Evolutionary conservation across 78 protist genomes (phyloP).

Genomic region (Dictyostelium discoideum): dicty_2.7 NC_007088.5:4314501-4315000

Average conservation of each 20-base stretch:
- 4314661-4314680: neutral
- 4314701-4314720: neutral
- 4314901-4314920: neutral
- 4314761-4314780: neutral
- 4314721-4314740: neutral
- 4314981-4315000: neutral
- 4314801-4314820: conserved; percentile 2
- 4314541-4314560: neutral
- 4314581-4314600: neutral
- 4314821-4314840: neutral
- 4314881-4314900: neutral
- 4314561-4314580: neutral
- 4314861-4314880: too few relatives aligned
- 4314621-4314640: neutral
- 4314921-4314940: neutral
- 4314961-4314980: neutral
- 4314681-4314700: neutral
- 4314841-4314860: neutral
- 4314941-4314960: neutral
- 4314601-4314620: neutral
- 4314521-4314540: neutral
- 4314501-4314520: neutral
- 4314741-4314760: neutral
- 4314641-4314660: neutral
- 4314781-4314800: neutral